These are phyloP conservation scores for Hansenula sp. DNA, from an alignment of 1,139 yeast species.

Conservation along the genomic window DNA sequence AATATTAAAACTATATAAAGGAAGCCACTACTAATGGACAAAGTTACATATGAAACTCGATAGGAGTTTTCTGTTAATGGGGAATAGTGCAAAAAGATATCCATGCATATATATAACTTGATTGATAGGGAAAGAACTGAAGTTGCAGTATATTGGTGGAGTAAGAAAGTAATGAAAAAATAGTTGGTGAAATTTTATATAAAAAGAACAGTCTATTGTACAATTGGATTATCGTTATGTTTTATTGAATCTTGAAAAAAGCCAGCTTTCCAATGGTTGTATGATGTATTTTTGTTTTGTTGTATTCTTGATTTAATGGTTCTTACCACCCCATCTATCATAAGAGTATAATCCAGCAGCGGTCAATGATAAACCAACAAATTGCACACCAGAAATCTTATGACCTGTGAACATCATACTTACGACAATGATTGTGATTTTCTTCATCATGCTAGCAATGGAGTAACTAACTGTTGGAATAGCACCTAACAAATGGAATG, in stretches of 20 bases:
- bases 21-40: neutral
- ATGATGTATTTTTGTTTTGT: neutral
- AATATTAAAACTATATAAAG: no score
- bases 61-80: no score
- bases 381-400: constrained; percentile 46
- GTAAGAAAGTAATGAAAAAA: no score
- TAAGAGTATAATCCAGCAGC: constrained; percentile 36
- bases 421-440: constrained; percentile 81
- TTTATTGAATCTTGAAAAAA: no score
- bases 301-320: neutral
- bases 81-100: no score
- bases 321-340: constrained; percentile 65
- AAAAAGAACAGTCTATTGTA: no score
- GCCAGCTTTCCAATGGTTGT: neutral
- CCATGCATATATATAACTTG: no score
- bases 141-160: no score
- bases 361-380: constrained; percentile 64
- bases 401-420: constrained; percentile 73
- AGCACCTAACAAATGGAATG: constrained; percentile 85
- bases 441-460: constrained; percentile 85
- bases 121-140: no score
- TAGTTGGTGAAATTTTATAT: no score
- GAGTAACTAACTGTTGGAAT: constrained; percentile 92
- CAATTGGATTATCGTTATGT: no score
- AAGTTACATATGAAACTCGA: no score